Evolutionary conservation across 805 yeast genomes (phyloP), one percentile per base, ranked within the genome.

Genomic region (Saturnispora bothae): DNA sequence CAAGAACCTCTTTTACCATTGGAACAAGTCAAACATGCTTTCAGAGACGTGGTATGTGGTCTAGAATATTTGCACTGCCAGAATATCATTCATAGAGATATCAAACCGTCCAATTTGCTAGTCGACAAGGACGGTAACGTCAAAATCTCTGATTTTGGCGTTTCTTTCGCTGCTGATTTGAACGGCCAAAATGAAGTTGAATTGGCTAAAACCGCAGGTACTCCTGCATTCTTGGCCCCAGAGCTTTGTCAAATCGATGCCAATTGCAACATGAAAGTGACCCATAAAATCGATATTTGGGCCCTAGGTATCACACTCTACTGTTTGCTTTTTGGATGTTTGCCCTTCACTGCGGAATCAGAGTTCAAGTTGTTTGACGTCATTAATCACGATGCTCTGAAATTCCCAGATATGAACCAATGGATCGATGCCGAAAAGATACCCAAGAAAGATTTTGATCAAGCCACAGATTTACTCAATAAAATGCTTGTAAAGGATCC

Each of bases 111-210:
- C 2, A 89, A 89, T 54, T 58, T 89, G 42, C 66, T 89, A 40
- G 76, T 86, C 3, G 68, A 82, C 21, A 61, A 69, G 13, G 78
- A 82, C 47, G 75, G 78, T 38, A 66, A 69, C 6, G 95, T 88
- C 19, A 92, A 92, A 59, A 92, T 89, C 29, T 78, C 94, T n/a
- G 98, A 89, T 62, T 92, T 89, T 61, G 97, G 98, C 18, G 94
- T 92, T 12, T 84, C 96, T 1, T 82, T 83, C 58, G 85, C 89
- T 1, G 54, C 61, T 2, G 52, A 48, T 26, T 31, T 54, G 20
- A 76, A 73, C 35, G 74, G 71, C 21, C 54, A 56, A 40, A 66
- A 72, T 46, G 96, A 86, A 44, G 63, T 77, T 40, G 96, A 89
- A 49, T 65, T 89, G 44, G 94, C 96, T 2, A 89, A 88, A 57